A percentile compares a stretch with the other conserved stretches of the same genome.
Evolutionary conservation across 2,329 filamentous ascomycete species (phyloP).

Genomic region (Cladosporium sp.): DNA sequence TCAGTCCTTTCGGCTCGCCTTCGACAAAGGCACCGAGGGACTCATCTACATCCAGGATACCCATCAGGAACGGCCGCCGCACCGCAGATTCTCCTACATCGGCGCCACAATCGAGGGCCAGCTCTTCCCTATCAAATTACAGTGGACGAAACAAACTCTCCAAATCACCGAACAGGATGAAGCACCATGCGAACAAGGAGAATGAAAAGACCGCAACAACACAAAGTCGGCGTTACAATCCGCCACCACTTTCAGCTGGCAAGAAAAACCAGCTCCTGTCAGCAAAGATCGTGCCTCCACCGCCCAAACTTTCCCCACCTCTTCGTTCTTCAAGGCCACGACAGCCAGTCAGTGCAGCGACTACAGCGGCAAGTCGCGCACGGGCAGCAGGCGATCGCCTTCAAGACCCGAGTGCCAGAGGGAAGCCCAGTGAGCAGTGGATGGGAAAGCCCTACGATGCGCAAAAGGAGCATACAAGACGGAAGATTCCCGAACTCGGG

Average conservation of each 20-base stretch:
- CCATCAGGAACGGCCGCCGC: slow-evolving; percentile 27
- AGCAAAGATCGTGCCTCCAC: slow-evolving; percentile 68
- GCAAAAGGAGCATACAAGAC: slow-evolving; percentile 43
- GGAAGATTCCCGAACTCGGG: slow-evolving; percentile 58
- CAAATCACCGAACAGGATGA: slow-evolving; percentile 27
- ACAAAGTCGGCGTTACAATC: slow-evolving; percentile 32
- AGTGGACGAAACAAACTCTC: slow-evolving; percentile 21
- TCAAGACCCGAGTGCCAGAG: slow-evolving; percentile 26
- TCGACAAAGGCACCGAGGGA: slow-evolving; percentile 14
- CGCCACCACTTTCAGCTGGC: slow-evolving; percentile 25
- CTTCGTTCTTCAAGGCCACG: slow-evolving; percentile 78
- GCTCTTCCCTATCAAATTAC: slow-evolving; percentile 26
- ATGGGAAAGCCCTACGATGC: slow-evolving; percentile 79
- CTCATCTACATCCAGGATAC: slow-evolving; percentile 27
- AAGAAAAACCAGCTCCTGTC: slow-evolving; percentile 45
- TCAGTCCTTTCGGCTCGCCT: slow-evolving; percentile 2
- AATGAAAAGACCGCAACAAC: slow-evolving; percentile 24
- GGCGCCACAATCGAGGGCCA: slow-evolving; percentile 25
- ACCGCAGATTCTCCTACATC: slow-evolving; percentile 30
- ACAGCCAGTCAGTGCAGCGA: slow-evolving; percentile 71
- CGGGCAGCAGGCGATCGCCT: slow-evolving; percentile 45
- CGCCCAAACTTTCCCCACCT: slow-evolving; percentile 70
- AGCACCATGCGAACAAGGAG: slow-evolving; percentile 22
- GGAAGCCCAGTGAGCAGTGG: slow-evolving; percentile 49
- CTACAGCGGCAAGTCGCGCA: slow-evolving; percentile 65